These are phyloP conservation scores for Eleusine indica DNA, from an alignment of 176 grass and related monocot species.

Conservation along the genomic window DNA sequence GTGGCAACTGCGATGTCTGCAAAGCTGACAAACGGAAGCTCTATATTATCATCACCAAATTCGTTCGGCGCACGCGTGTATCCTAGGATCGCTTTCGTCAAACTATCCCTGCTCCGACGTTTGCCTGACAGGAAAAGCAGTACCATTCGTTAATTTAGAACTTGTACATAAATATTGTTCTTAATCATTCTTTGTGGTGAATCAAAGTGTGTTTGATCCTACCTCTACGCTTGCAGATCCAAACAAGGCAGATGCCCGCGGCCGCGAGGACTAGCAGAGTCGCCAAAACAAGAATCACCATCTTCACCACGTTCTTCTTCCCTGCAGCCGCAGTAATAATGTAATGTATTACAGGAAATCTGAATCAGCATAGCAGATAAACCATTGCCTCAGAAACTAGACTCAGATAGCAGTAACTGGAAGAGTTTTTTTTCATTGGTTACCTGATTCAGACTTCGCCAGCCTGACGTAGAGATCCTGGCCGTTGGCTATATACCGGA, in stretches of 20 bases:
- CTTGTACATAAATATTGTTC: background rate
- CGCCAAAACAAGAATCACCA: slow-evolving; percentile 3
- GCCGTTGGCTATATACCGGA: slow-evolving; percentile 37
- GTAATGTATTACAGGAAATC: background rate
- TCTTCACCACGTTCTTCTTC: slow-evolving; percentile 8
- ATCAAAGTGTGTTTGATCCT: background rate
- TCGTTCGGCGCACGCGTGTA: background rate
- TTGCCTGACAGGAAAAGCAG: background rate
- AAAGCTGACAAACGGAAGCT: slow-evolving; percentile 52
- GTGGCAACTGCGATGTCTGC: slow-evolving; percentile 45
- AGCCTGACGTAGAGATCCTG: slow-evolving; percentile 43
- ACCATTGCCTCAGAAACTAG: background rate
- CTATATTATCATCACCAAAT: slow-evolving; percentile 40
- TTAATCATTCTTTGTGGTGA: background rate
- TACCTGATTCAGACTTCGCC: slow-evolving; percentile 46
- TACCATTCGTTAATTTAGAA: background rate
- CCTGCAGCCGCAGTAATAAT: background rate
- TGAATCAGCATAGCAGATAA: background rate
- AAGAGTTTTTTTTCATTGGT: background rate
- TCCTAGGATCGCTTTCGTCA: background rate
- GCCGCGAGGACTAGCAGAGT: background rate
- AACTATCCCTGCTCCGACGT: background rate
- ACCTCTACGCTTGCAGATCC: slow-evolving; percentile 37
- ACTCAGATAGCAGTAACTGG: background rate
- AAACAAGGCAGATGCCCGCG: slow-evolving; percentile 6